Percentiles rank a stretch among this genome's conserved stretches.
These are phyloP conservation scores for Neonectria hederae DNA, from an alignment of 2,329 filamentous ascomycete species.

Conservation along the genomic window DNA sequence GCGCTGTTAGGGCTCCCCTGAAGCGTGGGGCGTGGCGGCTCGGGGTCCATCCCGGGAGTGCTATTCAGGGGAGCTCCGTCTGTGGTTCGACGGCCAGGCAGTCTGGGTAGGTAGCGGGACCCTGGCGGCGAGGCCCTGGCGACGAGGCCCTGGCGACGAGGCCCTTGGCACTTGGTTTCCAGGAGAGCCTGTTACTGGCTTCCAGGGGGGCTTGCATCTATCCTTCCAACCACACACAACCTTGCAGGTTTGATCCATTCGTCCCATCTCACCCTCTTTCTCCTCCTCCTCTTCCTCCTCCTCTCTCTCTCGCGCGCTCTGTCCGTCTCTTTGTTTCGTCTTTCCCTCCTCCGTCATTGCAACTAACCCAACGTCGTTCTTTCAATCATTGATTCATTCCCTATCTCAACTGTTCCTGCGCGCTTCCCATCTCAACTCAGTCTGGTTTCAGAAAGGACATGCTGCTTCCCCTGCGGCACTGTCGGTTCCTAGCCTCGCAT, in stretches of 20 bases:
- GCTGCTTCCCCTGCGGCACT: slow-evolving; percentile 41
- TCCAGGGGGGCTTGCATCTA: neutral
- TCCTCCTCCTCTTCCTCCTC: slow-evolving; percentile 21
- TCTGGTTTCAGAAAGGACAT: slow-evolving; percentile 37
- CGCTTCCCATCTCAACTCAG: slow-evolving; percentile 16
- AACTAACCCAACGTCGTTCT: slow-evolving; percentile 37
- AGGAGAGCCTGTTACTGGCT: neutral
- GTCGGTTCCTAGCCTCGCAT: slow-evolving; percentile 39
- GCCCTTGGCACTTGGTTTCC: no score
- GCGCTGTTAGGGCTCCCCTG: slow-evolving; percentile 16
- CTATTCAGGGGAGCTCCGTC: slow-evolving; percentile 34
- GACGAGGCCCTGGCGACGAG: no score
- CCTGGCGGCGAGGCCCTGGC: no score
- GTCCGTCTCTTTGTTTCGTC: neutral
- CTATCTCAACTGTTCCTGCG: slow-evolving; percentile 17
- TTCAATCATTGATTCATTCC: slow-evolving; percentile 20
- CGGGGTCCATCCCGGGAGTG: slow-evolving; percentile 21
- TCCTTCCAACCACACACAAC: slow-evolving; percentile 14
- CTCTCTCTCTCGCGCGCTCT: slow-evolving; percentile 10
- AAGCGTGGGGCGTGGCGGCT: slow-evolving; percentile 13
- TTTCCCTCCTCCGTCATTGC: slow-evolving; percentile 17
- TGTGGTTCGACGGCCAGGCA: slow-evolving; percentile 31
- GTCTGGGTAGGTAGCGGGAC: neutral
- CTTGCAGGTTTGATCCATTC: slow-evolving; percentile 24
- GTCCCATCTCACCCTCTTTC: slow-evolving; percentile 32